These are phyloP conservation scores for Colletotrichum gloeosporioides DNA, from an alignment of 2,329 filamentous ascomycete species.

Conservation along the genomic window DNA sequence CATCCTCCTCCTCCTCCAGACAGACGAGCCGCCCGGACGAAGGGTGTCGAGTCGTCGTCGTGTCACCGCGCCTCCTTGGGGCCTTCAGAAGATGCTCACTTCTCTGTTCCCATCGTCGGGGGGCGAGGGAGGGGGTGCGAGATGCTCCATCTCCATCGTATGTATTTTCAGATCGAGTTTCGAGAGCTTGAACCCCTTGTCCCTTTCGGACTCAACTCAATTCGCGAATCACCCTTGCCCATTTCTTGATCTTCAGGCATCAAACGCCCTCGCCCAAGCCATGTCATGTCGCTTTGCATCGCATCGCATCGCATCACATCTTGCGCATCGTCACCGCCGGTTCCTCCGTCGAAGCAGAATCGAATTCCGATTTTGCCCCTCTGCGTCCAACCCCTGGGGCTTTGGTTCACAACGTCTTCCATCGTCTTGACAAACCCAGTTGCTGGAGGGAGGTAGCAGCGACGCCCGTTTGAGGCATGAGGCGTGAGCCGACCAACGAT, in stretches of 20 bases:
- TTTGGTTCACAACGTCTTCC: background rate
- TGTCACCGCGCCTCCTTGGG: background rate
- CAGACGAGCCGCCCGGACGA: background rate
- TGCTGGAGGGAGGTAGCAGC: background rate
- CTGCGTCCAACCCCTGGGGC: background rate
- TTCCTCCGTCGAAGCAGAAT: background rate
- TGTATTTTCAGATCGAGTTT: background rate
- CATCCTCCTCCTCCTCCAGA: background rate
- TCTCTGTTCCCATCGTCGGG: background rate
- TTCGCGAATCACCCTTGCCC: background rate
- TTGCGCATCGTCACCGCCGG: conserved; percentile 1
- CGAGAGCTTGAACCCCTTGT: background rate
- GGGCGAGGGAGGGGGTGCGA: background rate
- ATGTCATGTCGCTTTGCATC: background rate
- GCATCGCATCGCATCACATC: background rate
- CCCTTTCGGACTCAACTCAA: background rate
- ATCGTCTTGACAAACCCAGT: background rate
- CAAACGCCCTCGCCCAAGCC: background rate
- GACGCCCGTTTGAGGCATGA: background rate
- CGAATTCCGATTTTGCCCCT: background rate
- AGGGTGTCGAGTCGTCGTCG: background rate
- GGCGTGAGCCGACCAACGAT: background rate
- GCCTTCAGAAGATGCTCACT: background rate
- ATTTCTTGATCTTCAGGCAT: background rate
- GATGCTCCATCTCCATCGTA: background rate